phyloP scores from a whole-genome alignment of 2,329 filamentous ascomycete species.

The Pyricularia grisea region DNA sequence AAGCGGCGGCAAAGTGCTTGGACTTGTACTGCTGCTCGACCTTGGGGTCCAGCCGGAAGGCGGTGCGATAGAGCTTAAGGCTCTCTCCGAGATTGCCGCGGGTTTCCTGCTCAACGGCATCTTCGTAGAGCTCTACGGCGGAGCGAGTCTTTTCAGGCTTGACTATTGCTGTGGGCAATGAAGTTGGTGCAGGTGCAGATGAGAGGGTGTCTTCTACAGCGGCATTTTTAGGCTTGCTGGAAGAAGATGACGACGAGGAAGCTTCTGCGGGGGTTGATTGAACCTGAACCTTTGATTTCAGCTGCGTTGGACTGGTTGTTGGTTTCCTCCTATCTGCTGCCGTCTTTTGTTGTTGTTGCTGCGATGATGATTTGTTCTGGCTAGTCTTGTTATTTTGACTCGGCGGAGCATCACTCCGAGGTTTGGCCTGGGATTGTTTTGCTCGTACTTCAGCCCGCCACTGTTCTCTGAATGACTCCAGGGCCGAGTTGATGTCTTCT shows the following conservation, averaged over 20 bases:
- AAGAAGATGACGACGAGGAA: constrained; percentile 10
- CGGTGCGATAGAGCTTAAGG: constrained; percentile 76
- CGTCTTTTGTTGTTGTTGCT: neutral
- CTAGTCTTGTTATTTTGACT: neutral
- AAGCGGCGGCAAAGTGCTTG: constrained; percentile 62
- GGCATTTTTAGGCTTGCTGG: neutral
- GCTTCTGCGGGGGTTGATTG: constrained; percentile 15
- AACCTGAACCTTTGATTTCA: constrained; percentile 1
- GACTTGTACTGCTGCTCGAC: constrained; percentile 84
- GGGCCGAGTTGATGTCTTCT: constrained; percentile 51
- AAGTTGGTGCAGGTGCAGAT: constrained; percentile 2
- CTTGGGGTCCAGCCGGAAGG: constrained; percentile 77
- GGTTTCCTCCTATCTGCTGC: neutral
- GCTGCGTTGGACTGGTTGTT: neutral
- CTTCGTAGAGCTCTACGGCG: constrained; percentile 87
- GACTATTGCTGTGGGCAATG: constrained; percentile 9
- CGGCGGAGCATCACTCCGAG: too few relatives aligned
- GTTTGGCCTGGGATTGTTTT: constrained; percentile 16
- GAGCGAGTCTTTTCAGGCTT: constrained; percentile 29
- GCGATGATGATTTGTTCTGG: constrained; percentile 9
- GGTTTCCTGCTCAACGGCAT: constrained; percentile 79
- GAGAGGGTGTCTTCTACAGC: constrained; percentile 4
- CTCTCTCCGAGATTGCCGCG: constrained; percentile 85
- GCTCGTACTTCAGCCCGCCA: constrained; percentile 73
- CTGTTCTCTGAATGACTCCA: constrained; percentile 76